Percentiles rank a stretch among this genome's conserved stretches.
These are phyloP conservation scores for Nyssa sinensis DNA, from an alignment of 148 eudicot species.

Conservation along the genomic window DNA sequence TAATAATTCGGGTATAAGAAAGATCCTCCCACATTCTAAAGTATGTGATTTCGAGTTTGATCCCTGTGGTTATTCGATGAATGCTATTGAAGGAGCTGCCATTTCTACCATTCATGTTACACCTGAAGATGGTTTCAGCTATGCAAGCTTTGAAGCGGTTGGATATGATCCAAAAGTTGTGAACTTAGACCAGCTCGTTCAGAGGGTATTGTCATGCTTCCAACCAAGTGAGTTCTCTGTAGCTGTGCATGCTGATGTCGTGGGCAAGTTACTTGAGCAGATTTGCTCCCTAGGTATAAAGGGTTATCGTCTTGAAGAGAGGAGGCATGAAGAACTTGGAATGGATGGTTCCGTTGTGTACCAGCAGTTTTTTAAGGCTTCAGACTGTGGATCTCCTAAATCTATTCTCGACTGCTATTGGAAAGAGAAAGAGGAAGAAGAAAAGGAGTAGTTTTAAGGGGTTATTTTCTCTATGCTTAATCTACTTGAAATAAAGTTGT, in stretches of 20 bases:
- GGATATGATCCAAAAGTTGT: constrained; percentile 53
- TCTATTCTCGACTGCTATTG: constrained; percentile 53
- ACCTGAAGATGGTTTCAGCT: constrained; percentile 91
- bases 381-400: constrained; percentile 39
- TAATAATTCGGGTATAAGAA: constrained; percentile 59
- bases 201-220: constrained; percentile 73
- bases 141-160: constrained; percentile 84
- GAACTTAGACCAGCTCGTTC: constrained; percentile 40
- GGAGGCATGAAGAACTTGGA: constrained; percentile 50
- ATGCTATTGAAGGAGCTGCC: constrained; percentile 72
- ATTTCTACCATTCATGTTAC: constrained; percentile 84
- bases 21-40: constrained; percentile 66
- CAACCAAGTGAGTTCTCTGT: constrained; percentile 67
- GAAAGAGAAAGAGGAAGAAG: constrained; percentile 71
- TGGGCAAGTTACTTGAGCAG: constrained; percentile 28
- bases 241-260: constrained; percentile 59
- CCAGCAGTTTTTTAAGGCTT: constrained; percentile 60
- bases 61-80: constrained; percentile 97
- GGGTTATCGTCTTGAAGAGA: constrained; percentile 54
- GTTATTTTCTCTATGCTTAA: not conserved
- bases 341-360: constrained; percentile 56
- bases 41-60: constrained; percentile 88
- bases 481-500: not conserved
- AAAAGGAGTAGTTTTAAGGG: constrained; percentile 35
- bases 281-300: constrained; percentile 32